Base-by-base conservation (phyloP, 352 stramenopile genomes). In the Albugo candida region DNA sequence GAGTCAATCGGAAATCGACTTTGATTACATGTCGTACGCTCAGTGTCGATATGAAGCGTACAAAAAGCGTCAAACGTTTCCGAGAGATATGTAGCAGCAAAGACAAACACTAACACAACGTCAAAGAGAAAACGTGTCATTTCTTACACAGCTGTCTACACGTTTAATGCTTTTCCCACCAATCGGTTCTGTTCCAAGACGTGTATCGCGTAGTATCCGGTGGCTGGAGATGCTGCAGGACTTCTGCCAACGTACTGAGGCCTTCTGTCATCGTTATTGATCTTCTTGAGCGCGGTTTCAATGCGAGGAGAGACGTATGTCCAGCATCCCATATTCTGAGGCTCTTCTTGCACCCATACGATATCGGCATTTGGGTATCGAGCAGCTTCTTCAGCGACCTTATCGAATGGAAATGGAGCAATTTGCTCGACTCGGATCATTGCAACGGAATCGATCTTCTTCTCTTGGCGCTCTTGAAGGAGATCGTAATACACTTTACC, bases 401-500 rank as follows among this genome's bases (percentile, higher is more conserved):
- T 81, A 61, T 98, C 93, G 62, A 97, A 98, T 47, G 94, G 83
- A 67, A 98, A 98, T 14, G 94, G 94, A 42, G 93, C 86, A 55
- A 98, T 92, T 65, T 98, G 93, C 69, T 98, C 94, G 21, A 98
- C 65, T 45, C 93, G 80, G 53, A 95, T 69, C 55, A 98, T 81
- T 20, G 80, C 82, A 43, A 94, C 67, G 48, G 93, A 61, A 48
- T 82, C 67, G 17, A 85, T 77, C 38, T 82, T 67, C 62, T 59
- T 60, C 49, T 88, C 86, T 49, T 95, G 76, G 41, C 93, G 72
- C 59, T 96, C 86, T 31, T 80, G 58, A 13, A 83, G 59, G 11
- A 98, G 66, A 54, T 98, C 93, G 68, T 98, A 98, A 65, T 98
- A 98, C 54, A 98, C 83, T 67, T 98, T 96, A 27, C 94, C 94